Evolutionary conservation across 2,329 filamentous ascomycete genomes (phyloP), one percentile per base, ranked within the genome.

Genomic region (Nakataea oryzae): DNA sequence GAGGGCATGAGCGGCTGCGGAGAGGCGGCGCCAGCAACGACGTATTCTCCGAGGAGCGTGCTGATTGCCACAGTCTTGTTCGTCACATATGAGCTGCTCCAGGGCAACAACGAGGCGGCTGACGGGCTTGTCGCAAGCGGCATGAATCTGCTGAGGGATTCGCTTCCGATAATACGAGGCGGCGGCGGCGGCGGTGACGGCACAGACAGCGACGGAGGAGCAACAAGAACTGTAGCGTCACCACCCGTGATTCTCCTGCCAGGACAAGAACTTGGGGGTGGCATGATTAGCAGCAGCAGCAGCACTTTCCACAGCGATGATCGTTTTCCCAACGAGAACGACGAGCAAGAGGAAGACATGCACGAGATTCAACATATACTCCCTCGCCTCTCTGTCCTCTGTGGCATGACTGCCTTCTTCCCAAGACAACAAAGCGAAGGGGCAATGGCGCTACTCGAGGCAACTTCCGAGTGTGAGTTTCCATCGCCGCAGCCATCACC

Each of bases 71-170:
- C 66, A 3, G 21, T 67, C 55, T 56, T 67, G 14, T 64, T 67
- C 1, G 62, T 66, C 11, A 64, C 64, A 2, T 67, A 64, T 29
- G 66, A 67, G 59, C 63, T 67, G 11, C 54, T 67, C 7, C 65
- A 66, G 24, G 65, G 65, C 54, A 66, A 67, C 41, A 62, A 60
- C 34, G 60, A 62, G 27, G 41, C 60, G 0, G 62, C 63, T 3
- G 65, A 66, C 60, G 60, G 56, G 4, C 47, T 67, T 12, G 62
- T 65, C 55, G 50, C 55, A 0, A 63, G 63, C 12, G 65, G 64
- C 14, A 62, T 61, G 26, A 57, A 54, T 1, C 57, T 64, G 9
- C 59, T 66, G 6, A 59, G 65, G 61, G 27, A 59, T 80, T 28
- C 17, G 12, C 21, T 60, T 14, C 13, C 26, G 29, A 29, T 29